Conservation (phyloP, 345 rosid species). For the Murraya koenigii region DNA sequence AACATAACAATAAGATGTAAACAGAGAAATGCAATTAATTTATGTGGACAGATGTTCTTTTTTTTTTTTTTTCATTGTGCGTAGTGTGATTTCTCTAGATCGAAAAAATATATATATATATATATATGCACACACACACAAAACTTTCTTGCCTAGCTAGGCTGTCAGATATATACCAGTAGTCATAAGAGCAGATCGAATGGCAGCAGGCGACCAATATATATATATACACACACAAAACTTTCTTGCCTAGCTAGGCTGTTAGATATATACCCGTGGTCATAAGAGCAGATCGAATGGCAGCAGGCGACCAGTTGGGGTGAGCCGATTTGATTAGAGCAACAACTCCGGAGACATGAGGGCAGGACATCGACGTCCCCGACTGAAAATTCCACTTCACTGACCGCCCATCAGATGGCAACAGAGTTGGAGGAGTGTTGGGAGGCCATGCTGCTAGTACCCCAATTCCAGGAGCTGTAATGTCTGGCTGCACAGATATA, state of each 20-base stretch:
- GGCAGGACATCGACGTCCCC: conserved; percentile 79
- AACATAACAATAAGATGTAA: too few species aligned
- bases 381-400: conserved; percentile 62
- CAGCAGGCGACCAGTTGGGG: conserved; percentile 70
- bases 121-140: too few species aligned
- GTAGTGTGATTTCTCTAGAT: too few species aligned
- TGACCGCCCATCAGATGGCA: conserved; percentile 25
- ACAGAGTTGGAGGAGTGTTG: conserved; percentile 43
- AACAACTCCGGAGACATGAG: conserved; percentile 63
- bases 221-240: too few species aligned
- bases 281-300: conserved; percentile 70
- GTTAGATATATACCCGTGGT: conserved; percentile 37
- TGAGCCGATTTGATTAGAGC: conserved; percentile 65
- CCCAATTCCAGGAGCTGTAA: conserved; percentile 63
- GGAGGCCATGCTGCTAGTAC: conserved; percentile 78
- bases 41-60: too few species aligned
- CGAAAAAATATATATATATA: too few species aligned
- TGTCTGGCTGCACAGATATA: conserved; percentile 58
- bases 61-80: too few species aligned
- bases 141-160: too few species aligned
- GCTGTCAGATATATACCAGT: not conserved
- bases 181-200: conserved; percentile 75
- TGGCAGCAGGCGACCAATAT: conserved; percentile 66
- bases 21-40: too few species aligned
- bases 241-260: too few species aligned